Evolutionary conservation across 768 basidiomycete species (phyloP), one percentile per base, ranked within the genome.

Genomic region (Suillus paluster): DNA sequence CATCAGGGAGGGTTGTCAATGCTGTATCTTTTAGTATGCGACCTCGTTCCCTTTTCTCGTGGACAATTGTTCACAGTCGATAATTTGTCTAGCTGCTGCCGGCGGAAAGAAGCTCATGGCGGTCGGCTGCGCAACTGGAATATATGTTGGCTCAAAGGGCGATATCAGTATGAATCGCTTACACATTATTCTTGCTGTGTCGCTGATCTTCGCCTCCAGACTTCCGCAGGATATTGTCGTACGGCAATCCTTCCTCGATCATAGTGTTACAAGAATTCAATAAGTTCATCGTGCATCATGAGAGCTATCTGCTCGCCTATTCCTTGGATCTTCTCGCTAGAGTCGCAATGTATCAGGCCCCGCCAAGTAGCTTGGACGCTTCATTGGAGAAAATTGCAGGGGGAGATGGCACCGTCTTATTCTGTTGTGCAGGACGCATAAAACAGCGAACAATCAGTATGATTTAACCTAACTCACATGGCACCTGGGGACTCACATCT

Each of bases 301-400:
- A 90, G 57, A 75, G 73, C 11, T 79, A 80, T 1, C 74, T 95
- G 4, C 64, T 84, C 23, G 82, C 89, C 0, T 94, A 91, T 69
- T 88, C 90, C 1, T 79, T 94, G 10, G 90, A 92, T 61, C 71
- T 87, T n/a, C 74, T 94, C 46, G 86, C 84, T 0, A 84, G 85
- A 25, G 81, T 89, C 12, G 84, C 82, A 9, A 75, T 81, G 33
- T 85, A 83, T 2, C 75, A 84, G 61, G 71, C 81, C 0, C 77
- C 84, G 15, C 65, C 74, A 10, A 76, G 80, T 59, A 76, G 75
- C 2, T 70, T 92, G 21, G 81, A 84, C 6, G 81, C 84, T 1
- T 86, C 89, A 3, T 73, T 80, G 66, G 91, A 94, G 72, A 83
- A 81, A 42, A 77, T 93, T 19, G 82, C 84, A 5, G 82, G 81